Base-by-base conservation (phyloP, 257 asterid genomes). In the Ilex aquifolium region DNA sequence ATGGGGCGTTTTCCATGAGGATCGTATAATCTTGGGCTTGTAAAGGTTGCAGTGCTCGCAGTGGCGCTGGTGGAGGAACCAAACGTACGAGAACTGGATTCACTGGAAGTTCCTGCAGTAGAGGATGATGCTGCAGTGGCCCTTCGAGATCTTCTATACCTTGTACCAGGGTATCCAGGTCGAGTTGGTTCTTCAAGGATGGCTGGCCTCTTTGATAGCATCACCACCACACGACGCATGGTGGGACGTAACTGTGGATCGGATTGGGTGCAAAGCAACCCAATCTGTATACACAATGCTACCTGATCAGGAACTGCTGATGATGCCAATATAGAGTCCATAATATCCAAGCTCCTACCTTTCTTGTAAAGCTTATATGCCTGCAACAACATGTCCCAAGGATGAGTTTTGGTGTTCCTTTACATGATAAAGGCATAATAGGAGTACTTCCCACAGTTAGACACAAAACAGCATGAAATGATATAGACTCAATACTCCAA, bases 361-460 rank as follows among this genome's bases (percentile, higher is more conserved):
- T 90, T 84, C 83, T 69, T 90, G 95, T 85, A 86, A 49, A 84
- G 95, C 72, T 72, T 82, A 82, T 87, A 83, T 15, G 85, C 96
- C 99, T 93, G 71, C 9, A 65, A 60, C 48, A 21, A 16, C 2
- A 5, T 9, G 9, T 44, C 16, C 59, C 52, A 59, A 32, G 10
- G 44, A 5, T 46, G 4, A 46, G n/a, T 5, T 14, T 10, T 46
- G 52, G 52, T 3, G 10, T 46, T 5, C 52, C 52, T 46, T 46
- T 46, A 46, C 5, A 36, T 46, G 52, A 46, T 12, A 36, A 36
- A 36, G 8, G 42, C 42, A 36, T 4, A 8, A 36, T 21, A 21
- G 27, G 27, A 21, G 27, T 21, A 21, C 27, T 21, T 21, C 27
- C 27, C 27, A 21, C 27, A 21, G 27, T 21, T 21, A 36, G 42